Percentiles rank a stretch among this genome's conserved stretches.
Evolutionary conservation across 2,329 filamentous ascomycete genomes (phyloP).

Genomic region (Penicillium sp.): DNA sequence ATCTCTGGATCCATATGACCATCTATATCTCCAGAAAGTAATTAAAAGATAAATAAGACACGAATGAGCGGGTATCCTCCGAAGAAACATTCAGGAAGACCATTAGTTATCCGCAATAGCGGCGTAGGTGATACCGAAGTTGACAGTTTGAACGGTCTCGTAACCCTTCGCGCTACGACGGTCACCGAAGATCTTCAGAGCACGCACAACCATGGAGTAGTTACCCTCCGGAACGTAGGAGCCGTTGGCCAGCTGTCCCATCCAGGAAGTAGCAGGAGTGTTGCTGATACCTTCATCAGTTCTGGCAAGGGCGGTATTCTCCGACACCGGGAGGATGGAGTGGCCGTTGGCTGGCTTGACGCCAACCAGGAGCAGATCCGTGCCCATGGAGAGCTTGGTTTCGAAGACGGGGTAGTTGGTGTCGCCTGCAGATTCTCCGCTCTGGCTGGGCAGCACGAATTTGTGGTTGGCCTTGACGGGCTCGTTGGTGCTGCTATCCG

Average conservation of each 20-base stretch:
- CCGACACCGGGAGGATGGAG: not conserved
- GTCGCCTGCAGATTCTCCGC: constrained; percentile 2
- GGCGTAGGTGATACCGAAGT: not conserved
- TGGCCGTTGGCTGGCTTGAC: constrained; percentile 12
- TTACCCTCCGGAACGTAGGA: constrained; percentile 15
- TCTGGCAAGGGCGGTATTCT: not conserved
- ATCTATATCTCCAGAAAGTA: too few species aligned
- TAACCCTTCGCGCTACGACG: not conserved
- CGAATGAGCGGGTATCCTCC: too few species aligned
- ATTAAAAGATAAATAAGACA: too few species aligned
- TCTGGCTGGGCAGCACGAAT: not conserved
- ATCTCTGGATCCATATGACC: too few species aligned
- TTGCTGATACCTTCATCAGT: not conserved
- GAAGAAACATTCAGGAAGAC: too few species aligned
- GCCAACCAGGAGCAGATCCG: constrained; percentile 13
- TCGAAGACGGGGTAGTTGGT: constrained; percentile 21
- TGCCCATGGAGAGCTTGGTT: constrained; percentile 17
- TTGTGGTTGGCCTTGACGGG: constrained; percentile 1
- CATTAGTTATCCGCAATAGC: not conserved
- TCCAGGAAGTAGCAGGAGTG: not conserved
- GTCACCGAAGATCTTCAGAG: constrained; percentile 23
- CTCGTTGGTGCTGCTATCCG: not conserved
- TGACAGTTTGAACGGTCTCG: not conserved
- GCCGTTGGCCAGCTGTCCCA: constrained; percentile 11
- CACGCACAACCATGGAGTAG: constrained; percentile 19